A percentile compares a stretch with the other conserved stretches of the same genome.
phyloP scores from a whole-genome alignment of 2,329 filamentous ascomycete genomes.

The Exophiala oligosperma region DNA sequence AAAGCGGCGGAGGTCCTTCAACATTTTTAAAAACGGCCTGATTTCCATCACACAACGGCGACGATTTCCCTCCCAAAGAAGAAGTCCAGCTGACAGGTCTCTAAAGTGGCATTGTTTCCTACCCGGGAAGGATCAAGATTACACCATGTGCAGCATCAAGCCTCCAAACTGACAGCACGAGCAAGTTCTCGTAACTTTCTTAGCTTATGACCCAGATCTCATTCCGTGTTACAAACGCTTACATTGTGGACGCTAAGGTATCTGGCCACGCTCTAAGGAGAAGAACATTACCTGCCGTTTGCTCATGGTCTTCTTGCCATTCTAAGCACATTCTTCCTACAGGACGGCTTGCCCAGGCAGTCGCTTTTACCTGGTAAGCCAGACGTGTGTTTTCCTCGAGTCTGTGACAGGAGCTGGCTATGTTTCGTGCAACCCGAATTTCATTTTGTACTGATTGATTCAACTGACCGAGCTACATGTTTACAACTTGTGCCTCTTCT shows the following conservation, averaged over 20 bases:
- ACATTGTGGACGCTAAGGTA: not conserved
- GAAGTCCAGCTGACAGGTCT: not conserved
- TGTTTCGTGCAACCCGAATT: too few relatives aligned
- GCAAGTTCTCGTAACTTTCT: too few relatives aligned
- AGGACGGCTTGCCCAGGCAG: too few relatives aligned
- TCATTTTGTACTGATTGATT: too few relatives aligned
- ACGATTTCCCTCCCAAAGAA: not conserved
- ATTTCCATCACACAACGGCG: not conserved
- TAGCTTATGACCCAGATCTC: too few relatives aligned
- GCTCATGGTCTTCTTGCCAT: not conserved
- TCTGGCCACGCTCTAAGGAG: not conserved
- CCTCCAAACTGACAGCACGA: too few relatives aligned
- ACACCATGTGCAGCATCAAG: too few relatives aligned
- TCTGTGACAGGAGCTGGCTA: too few relatives aligned
- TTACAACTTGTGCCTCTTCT: conserved; percentile 93
- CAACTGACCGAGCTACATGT: too few relatives aligned
- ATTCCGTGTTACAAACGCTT: not conserved
- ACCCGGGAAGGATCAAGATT: too few relatives aligned
- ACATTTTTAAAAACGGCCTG: not conserved
- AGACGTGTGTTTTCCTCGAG: too few relatives aligned
- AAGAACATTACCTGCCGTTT: not conserved
- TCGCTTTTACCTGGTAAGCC: too few relatives aligned
- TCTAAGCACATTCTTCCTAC: not conserved
- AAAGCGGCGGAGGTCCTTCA: not conserved
- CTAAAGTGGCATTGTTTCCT: not conserved